Percentiles rank a stretch among this genome's conserved stretches.
phyloP scores from a whole-genome alignment of 208 protist genomes.

The Wallacemonas rigidus region DNA sequence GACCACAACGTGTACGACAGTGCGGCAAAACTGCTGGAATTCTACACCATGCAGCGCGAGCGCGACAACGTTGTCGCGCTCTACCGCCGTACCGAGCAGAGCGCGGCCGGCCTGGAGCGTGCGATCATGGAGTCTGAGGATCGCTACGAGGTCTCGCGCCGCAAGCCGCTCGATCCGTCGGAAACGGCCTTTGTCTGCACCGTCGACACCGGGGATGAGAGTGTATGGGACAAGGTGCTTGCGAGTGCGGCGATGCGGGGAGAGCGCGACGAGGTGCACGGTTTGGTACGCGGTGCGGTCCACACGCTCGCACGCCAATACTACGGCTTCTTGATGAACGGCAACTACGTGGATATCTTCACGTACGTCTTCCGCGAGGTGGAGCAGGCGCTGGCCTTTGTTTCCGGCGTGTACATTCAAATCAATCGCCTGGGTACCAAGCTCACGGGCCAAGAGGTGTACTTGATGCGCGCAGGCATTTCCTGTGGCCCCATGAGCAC shows the following conservation, averaged over 20 bases:
- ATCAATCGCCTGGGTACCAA: constrained; percentile 77
- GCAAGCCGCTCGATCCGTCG: constrained; percentile 51
- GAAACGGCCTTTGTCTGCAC: constrained; percentile 78
- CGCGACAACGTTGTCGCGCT: constrained; percentile 47
- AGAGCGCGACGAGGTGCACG: constrained; percentile 14
- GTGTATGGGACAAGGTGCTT: constrained; percentile 44
- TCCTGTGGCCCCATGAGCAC: constrained; percentile 56
- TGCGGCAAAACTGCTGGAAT: constrained; percentile 52
- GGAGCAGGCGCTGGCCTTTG: constrained; percentile 76
- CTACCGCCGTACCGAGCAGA: constrained; percentile 41
- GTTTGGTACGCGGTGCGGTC: constrained; percentile 23
- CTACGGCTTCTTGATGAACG: constrained; percentile 83
- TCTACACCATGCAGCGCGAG: constrained; percentile 58
- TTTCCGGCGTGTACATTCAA: constrained; percentile 70
- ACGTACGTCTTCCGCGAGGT: constrained; percentile 84
- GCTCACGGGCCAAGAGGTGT: constrained; percentile 39
- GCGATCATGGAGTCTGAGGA: constrained; percentile 76
- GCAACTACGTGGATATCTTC: constrained; percentile 77
- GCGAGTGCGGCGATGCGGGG: constrained; percentile 13
- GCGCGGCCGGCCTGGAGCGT: constrained; percentile 55
- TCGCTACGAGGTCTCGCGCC: constrained; percentile 52
- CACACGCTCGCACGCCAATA: constrained; percentile 57
- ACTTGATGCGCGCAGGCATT: constrained; percentile 74
- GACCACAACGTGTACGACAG: constrained; percentile 27
- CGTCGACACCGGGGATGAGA: constrained; percentile 71